These are phyloP conservation scores for Suillus subluteus DNA, from an alignment of 768 basidiomycete genomes.

Conservation along the genomic window DNA sequence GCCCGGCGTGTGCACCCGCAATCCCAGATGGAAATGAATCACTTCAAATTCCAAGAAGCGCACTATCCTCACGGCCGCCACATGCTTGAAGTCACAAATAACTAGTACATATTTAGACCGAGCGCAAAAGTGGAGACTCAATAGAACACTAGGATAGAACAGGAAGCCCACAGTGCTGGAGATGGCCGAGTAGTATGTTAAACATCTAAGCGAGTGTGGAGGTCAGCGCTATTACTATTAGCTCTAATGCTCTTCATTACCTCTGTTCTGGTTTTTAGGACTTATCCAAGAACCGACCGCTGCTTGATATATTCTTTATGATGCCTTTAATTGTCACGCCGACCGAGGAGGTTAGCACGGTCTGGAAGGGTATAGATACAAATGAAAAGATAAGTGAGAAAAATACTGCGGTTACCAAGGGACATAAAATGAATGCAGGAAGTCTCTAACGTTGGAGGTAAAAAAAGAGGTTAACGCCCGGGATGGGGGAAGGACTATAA, in stretches of 20 bases:
- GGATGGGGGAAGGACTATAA: constrained; percentile 35
- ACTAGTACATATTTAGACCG: background rate
- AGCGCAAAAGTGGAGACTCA: background rate
- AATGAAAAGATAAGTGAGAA: background rate
- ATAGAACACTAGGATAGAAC: background rate
- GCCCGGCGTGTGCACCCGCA: no score
- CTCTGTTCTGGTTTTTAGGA: background rate
- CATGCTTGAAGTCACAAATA: constrained; percentile 3
- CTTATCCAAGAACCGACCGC: background rate
- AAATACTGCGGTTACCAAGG: background rate
- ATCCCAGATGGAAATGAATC: background rate
- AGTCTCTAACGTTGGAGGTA: background rate
- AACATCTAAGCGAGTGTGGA: background rate
- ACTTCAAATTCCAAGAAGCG: background rate
- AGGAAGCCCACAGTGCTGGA: background rate
- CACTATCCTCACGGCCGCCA: background rate
- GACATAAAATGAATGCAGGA: background rate
- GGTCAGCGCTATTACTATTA: background rate
- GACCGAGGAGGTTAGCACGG: background rate
- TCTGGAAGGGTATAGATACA: background rate
- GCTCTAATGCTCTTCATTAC: background rate
- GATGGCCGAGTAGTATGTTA: constrained; percentile 4
- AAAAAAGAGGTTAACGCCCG: background rate
- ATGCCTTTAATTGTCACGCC: background rate
- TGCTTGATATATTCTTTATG: background rate